Conservation (phyloP, 2,329 filamentous ascomycete species). For the Triangularia setosa region DNA sequence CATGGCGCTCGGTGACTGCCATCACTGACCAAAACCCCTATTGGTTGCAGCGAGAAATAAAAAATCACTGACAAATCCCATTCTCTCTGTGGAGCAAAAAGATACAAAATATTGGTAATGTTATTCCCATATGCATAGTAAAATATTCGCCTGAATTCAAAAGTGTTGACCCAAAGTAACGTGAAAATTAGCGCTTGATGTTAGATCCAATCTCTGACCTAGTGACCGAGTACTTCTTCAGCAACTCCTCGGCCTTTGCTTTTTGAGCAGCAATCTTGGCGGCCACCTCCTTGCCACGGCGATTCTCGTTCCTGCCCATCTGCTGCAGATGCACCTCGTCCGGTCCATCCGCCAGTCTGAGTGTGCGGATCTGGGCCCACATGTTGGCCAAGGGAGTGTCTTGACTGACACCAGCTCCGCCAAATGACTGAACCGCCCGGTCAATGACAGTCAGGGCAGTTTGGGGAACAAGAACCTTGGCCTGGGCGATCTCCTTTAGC, state of each 20-base stretch:
- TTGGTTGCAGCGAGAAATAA: not conserved
- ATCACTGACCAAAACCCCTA: slow-evolving; percentile 1
- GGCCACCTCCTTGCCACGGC: slow-evolving; percentile 57
- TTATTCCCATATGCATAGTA: slow-evolving; percentile 1
- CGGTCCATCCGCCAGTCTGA: slow-evolving; percentile 86
- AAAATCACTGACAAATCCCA: not conserved
- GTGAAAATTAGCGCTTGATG: slow-evolving; percentile 35
- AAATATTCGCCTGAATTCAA: slow-evolving; percentile 38
- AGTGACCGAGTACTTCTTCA: slow-evolving; percentile 53
- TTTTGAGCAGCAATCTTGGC: slow-evolving; percentile 62
- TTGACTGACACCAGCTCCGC: slow-evolving; percentile 85
- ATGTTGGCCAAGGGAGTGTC: slow-evolving; percentile 86
- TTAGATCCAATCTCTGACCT: slow-evolving; percentile 48
- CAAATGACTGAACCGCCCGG: slow-evolving; percentile 88
- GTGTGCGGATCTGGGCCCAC: slow-evolving; percentile 76
- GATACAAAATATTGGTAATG: slow-evolving; percentile 2
- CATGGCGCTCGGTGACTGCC: not conserved
- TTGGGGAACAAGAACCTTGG: slow-evolving; percentile 85
- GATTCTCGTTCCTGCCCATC: slow-evolving; percentile 77
- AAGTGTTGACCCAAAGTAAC: slow-evolving; percentile 23
- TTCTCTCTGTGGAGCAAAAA: not conserved
- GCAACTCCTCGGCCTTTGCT: slow-evolving; percentile 60
- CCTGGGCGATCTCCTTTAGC: slow-evolving; percentile 88
- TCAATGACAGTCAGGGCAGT: slow-evolving; percentile 85
- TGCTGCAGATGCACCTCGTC: slow-evolving; percentile 92